Percentiles rank a stretch among this genome's conserved stretches.
These are phyloP conservation scores for Truncatella angustata DNA, from an alignment of 2,329 filamentous ascomycete species.

Conservation along the genomic window DNA sequence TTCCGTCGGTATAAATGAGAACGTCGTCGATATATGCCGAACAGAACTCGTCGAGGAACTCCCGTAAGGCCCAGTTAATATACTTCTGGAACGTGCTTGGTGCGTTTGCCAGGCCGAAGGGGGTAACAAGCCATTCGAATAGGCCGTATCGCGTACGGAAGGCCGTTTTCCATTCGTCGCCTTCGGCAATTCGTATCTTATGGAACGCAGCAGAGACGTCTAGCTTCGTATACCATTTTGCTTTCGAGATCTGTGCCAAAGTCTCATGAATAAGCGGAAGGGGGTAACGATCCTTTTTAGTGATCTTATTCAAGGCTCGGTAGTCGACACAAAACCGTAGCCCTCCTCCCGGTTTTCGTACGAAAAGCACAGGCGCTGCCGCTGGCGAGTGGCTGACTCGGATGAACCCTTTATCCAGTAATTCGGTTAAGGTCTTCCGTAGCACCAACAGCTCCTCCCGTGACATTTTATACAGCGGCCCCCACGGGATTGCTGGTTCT, in stretches of 20 bases:
- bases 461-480: neutral
- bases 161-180: constrained; percentile 31
- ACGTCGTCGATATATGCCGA: constrained; percentile 19
- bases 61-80: constrained; percentile 11
- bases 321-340: constrained; percentile 34
- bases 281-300: constrained; percentile 30
- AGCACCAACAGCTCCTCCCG: neutral
- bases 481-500: too few relatives aligned
- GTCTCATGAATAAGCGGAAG: constrained; percentile 31
- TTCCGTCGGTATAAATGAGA: constrained; percentile 25
- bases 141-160: constrained; percentile 28
- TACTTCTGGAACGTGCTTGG: constrained; percentile 12
- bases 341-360: constrained; percentile 26
- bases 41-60: constrained; percentile 8
- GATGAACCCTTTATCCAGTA: neutral
- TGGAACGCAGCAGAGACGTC: constrained; percentile 31
- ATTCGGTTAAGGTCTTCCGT: neutral
- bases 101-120: constrained; percentile 23
- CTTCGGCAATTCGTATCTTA: constrained; percentile 27
- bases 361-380: constrained; percentile 27
- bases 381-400: constrained; percentile 2
- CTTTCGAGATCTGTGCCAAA: constrained; percentile 19
- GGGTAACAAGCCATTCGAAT: constrained; percentile 29
- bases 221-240: constrained; percentile 29
- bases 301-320: constrained; percentile 30